phyloP scores from a whole-genome alignment of 805 yeast species.

The Candida sakaeoensis region DNA sequence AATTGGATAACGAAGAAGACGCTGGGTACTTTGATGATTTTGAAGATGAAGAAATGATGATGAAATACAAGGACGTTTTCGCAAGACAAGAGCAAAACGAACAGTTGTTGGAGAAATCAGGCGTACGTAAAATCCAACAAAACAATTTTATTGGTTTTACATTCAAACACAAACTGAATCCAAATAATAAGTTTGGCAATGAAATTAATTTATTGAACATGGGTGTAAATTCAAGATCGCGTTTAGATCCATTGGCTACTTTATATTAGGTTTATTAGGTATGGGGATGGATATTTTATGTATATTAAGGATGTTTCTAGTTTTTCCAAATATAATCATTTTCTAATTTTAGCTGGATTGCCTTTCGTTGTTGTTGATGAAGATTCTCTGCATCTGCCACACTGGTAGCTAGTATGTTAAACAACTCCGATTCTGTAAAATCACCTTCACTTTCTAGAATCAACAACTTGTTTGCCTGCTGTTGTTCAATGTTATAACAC shows the following conservation, averaged over 20 bases:
- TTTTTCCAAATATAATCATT: slow-evolving; percentile 58
- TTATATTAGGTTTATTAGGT: slow-evolving; percentile 37
- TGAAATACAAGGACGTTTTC: slow-evolving; percentile 94
- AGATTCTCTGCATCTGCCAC: slow-evolving; percentile 43
- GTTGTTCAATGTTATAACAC: slow-evolving; percentile 54
- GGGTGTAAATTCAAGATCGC: slow-evolving; percentile 12
- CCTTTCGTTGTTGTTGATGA: slow-evolving; percentile 42
- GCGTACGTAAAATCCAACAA: slow-evolving; percentile 33
- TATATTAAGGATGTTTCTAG: not conserved
- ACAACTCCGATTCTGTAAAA: slow-evolving; percentile 56
- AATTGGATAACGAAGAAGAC: slow-evolving; percentile 93
- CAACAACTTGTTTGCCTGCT: slow-evolving; percentile 53
- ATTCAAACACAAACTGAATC: slow-evolving; percentile 75
- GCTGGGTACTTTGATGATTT: slow-evolving; percentile 99
- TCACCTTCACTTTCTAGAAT: slow-evolving; percentile 69
- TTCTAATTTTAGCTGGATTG: slow-evolving; percentile 45
- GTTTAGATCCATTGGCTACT: slow-evolving; percentile 43
- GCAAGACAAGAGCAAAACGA: slow-evolving; percentile 87
- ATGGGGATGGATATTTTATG: not conserved
- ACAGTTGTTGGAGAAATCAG: slow-evolving; percentile 58
- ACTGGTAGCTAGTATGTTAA: slow-evolving; percentile 49
- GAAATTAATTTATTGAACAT: slow-evolving; percentile 34
- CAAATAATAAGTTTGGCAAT: slow-evolving; percentile 43
- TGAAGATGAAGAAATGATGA: slow-evolving; percentile 94
- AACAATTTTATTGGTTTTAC: slow-evolving; percentile 89